Conservation (phyloP, 768 basidiomycete genomes). For the Favolaschia claudopus region DNA sequence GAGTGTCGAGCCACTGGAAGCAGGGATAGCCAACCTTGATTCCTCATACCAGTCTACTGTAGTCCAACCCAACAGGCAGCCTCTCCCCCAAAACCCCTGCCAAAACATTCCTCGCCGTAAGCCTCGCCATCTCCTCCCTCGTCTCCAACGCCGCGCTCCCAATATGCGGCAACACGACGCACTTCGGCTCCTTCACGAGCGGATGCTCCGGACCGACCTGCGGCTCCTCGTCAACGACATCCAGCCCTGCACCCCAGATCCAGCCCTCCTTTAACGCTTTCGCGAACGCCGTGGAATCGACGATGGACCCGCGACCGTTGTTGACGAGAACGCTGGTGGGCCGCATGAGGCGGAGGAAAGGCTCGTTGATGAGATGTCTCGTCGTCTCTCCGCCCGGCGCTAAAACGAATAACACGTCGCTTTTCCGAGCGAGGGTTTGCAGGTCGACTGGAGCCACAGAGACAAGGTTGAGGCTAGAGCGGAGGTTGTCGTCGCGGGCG, state of each 20-base stretch:
- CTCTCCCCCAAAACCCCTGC: conserved; percentile 56
- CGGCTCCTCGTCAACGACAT: conserved; percentile 95
- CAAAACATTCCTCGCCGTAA: conserved; percentile 75
- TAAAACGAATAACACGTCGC: conserved; percentile 87
- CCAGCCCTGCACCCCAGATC: conserved; percentile 93
- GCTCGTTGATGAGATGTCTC: conserved; percentile 72
- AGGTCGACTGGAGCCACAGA: conserved; percentile 65
- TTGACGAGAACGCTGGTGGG: conserved; percentile 84
- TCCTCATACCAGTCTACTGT: background rate
- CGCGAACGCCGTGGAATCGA: conserved; percentile 89
- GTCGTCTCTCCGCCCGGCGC: conserved; percentile 81
- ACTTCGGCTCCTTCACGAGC: conserved; percentile 82
- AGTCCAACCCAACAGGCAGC: conserved; percentile 50
- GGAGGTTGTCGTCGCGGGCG: conserved; percentile 44
- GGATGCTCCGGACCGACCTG: conserved; percentile 76
- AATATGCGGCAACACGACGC: conserved; percentile 88
- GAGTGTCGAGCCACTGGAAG: too few species aligned
- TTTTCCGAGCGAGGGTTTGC: conserved; percentile 74
- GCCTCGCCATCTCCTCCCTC: conserved; percentile 77
- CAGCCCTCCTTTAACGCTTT: conserved; percentile 76
- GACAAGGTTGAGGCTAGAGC: conserved; percentile 36
- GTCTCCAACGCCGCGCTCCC: conserved; percentile 92
- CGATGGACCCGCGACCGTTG: conserved; percentile 83
- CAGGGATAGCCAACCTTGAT: too few species aligned
- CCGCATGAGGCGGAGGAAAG: conserved; percentile 87